phyloP scores from a whole-genome alignment of 371 early-diverging fungal genomes.

The Chytridium lagenaria region DNA sequence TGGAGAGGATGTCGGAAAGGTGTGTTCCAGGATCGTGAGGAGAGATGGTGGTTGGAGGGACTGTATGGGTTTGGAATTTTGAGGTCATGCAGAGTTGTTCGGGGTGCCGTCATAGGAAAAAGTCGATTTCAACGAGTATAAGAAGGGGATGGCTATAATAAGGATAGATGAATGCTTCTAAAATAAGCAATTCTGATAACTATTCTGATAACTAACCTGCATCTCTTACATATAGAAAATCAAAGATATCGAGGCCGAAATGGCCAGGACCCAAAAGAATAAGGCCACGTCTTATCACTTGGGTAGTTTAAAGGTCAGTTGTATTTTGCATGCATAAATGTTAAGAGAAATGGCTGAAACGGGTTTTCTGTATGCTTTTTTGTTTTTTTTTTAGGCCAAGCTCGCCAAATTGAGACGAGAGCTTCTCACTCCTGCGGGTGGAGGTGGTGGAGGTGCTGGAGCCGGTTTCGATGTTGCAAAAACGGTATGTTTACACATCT shows the following conservation, averaged over 20 bases:
- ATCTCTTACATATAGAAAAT: constrained; percentile 71
- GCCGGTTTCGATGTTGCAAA: constrained; percentile 70
- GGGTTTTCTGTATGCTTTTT: background rate
- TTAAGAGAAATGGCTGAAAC: background rate
- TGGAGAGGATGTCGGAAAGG: too few species aligned
- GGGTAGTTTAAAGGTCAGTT: constrained; percentile 51
- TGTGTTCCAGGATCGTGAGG: too few species aligned
- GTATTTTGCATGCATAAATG: background rate
- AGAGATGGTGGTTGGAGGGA: too few species aligned
- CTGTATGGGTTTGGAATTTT: too few species aligned
- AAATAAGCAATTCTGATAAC: too few species aligned
- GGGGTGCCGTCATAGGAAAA: too few species aligned
- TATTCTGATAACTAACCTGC: too few species aligned
- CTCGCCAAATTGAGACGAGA: constrained; percentile 84
- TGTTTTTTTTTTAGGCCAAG: constrained; percentile 62
- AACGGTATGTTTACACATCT: constrained; percentile 39
- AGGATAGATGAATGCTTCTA: too few species aligned
- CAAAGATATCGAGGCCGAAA: constrained; percentile 86
- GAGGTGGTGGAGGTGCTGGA: constrained; percentile 91
- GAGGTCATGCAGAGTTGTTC: too few species aligned
- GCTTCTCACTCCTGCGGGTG: constrained; percentile 83
- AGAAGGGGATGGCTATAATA: too few species aligned
- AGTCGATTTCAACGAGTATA: too few species aligned
- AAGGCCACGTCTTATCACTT: constrained; percentile 73
- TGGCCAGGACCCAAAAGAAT: constrained; percentile 59